Conservation (phyloP, 176 grass and related monocot species). For the Tuctoria greenei region DNA sequence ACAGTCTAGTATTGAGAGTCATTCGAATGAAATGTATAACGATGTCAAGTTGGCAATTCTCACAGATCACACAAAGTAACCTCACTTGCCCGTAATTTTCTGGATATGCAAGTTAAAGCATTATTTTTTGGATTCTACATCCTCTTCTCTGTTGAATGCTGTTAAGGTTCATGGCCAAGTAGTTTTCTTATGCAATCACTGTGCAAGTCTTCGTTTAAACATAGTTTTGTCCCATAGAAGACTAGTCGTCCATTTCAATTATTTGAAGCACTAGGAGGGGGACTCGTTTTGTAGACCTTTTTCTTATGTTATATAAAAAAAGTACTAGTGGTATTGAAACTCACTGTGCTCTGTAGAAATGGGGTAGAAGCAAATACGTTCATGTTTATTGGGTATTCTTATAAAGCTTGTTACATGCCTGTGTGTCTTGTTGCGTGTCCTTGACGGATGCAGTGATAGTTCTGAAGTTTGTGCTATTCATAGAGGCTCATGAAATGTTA, state of each 20-base stretch:
- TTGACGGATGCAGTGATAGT: not conserved
- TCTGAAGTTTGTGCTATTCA: not conserved
- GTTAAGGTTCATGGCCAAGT: slow-evolving; percentile 46
- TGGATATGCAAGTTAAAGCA: slow-evolving; percentile 36
- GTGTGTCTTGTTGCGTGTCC: not conserved
- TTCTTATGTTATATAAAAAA: slow-evolving; percentile 9
- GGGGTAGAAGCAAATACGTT: slow-evolving; percentile 19
- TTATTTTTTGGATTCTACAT: slow-evolving; percentile 37
- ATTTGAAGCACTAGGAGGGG: not conserved
- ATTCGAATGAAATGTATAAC: slow-evolving; percentile 24
- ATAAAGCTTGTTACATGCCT: not conserved
- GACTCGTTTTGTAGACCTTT: slow-evolving; percentile 5
- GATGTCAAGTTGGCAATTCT: slow-evolving; percentile 37
- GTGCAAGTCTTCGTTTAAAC: slow-evolving; percentile 25
- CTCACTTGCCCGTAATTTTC: slow-evolving; percentile 46
- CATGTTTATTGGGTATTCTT: not conserved
- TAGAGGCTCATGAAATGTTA: not conserved
- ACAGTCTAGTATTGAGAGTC: slow-evolving; percentile 13
- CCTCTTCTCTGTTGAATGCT: slow-evolving; percentile 33
- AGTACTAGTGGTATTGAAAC: slow-evolving; percentile 4
- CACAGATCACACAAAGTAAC: slow-evolving; percentile 52
- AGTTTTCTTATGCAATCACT: slow-evolving; percentile 33
- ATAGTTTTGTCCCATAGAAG: slow-evolving; percentile 30
- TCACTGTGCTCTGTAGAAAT: slow-evolving; percentile 2
- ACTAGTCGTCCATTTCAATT: not conserved